phyloP scores from a whole-genome alignment of 257 asterid genomes.

The Thymus mandschuricus region DNA sequence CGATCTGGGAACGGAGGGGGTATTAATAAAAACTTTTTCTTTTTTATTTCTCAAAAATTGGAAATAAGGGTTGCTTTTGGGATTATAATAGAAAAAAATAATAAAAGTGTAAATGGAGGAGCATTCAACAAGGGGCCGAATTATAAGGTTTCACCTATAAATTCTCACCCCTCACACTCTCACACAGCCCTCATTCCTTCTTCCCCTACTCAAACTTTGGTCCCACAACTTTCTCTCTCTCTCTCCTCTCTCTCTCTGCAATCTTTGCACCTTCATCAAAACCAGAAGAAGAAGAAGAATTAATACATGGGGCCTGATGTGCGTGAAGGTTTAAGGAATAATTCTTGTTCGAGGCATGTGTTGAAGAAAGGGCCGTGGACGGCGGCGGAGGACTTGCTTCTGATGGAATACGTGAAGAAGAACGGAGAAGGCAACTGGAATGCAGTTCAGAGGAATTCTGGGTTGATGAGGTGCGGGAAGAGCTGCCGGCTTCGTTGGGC shows the following conservation, averaged over 20 bases:
- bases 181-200: conserved; percentile 38
- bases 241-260: conserved; percentile 1
- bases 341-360: conserved; percentile 7
- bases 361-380: conserved; percentile 85
- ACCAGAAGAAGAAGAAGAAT: not conserved
- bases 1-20: too few species aligned
- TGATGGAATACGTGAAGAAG: conserved; percentile 59
- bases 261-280: conserved; percentile 21
- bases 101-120: conserved; percentile 41
- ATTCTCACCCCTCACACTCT: conserved; percentile 46
- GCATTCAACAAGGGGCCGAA: conserved; percentile 67
- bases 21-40: too few species aligned
- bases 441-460: conserved; percentile 68
- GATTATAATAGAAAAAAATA: conserved; percentile 8
- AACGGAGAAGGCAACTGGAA: conserved; percentile 84
- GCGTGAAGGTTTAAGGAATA: conserved; percentile 34
- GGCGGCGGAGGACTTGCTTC: conserved; percentile 53
- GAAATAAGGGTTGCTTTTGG: not conserved
- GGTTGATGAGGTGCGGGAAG: conserved; percentile 68
- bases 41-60: not conserved
- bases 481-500: conserved; percentile 64
- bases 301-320: conserved; percentile 54
- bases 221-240: conserved; percentile 24
- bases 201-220: conserved; percentile 34
- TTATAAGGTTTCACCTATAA: conserved; percentile 64